phyloP scores from a whole-genome alignment of 1,284 basidiomycete genomes.

The Ustilago crameri region DNA sequence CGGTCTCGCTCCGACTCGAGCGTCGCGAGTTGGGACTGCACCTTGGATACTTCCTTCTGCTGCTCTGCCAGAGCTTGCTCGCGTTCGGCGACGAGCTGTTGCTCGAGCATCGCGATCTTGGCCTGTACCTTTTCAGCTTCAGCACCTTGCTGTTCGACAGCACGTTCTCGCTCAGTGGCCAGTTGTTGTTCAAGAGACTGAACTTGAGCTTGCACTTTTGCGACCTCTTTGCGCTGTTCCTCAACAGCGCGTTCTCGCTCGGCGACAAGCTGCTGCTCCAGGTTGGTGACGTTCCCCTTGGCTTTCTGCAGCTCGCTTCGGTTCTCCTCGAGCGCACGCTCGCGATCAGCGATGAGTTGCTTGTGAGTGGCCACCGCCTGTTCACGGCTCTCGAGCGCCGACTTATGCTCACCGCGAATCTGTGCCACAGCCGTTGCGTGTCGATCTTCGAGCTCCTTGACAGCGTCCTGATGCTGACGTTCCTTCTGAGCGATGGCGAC shows the following conservation, averaged over 20 bases:
- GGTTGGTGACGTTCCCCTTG: slow-evolving; percentile 6
- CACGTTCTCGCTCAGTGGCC: slow-evolving; percentile 12
- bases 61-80: slow-evolving; percentile 13
- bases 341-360: slow-evolving; percentile 23
- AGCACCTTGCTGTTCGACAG: slow-evolving; percentile 14
- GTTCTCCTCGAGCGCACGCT: slow-evolving; percentile 27
- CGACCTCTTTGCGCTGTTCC: slow-evolving; percentile 19
- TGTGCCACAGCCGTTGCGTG: slow-evolving; percentile 31
- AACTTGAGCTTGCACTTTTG: slow-evolving; percentile 20
- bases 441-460: slow-evolving; percentile 50
- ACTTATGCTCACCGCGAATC: slow-evolving; percentile 42
- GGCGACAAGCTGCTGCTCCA: slow-evolving; percentile 20
- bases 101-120: slow-evolving; percentile 9
- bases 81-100: slow-evolving; percentile 19
- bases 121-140: slow-evolving; percentile 20
- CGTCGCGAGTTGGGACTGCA: slow-evolving; percentile 9
- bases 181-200: slow-evolving; percentile 26
- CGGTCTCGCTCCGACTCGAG: slow-evolving; percentile 16
- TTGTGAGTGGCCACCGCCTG: slow-evolving; percentile 22
- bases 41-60: slow-evolving; percentile 8
- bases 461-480: slow-evolving; percentile 35
- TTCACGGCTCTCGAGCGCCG: slow-evolving; percentile 40
- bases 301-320: slow-evolving; percentile 19
- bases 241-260: slow-evolving; percentile 18
- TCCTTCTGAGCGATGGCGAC: slow-evolving; percentile 44